phyloP scores from a whole-genome alignment of 148 eudicot species.

The Heliosperma pusillum region DNA sequence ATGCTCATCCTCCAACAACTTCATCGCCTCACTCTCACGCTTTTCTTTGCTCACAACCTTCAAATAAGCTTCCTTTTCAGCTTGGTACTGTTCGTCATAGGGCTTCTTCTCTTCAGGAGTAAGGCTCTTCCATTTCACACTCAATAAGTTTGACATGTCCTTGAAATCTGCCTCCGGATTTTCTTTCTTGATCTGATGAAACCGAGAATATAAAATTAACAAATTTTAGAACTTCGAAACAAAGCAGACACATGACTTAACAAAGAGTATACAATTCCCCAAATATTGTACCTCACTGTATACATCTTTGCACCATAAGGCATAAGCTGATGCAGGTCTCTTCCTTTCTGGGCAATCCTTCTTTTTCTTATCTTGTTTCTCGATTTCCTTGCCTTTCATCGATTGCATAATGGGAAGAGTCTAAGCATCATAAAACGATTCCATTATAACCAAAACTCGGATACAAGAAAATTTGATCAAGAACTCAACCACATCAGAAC shows the following conservation, averaged over 20 bases:
- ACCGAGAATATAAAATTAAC: background rate
- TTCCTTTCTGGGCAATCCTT: constrained; percentile 56
- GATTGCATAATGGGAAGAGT: constrained; percentile 46
- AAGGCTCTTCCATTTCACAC: constrained; percentile 74
- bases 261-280: background rate
- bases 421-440: constrained; percentile 27
- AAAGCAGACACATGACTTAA: background rate
- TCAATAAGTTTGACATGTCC: constrained; percentile 72
- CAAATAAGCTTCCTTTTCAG: constrained; percentile 84
- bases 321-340: constrained; percentile 75
- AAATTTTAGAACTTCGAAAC: background rate
- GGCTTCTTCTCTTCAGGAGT: constrained; percentile 87
- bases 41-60: constrained; percentile 68
- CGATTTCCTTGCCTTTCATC: constrained; percentile 49
- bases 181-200: constrained; percentile 58
- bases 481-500: background rate
- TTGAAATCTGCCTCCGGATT: constrained; percentile 82
- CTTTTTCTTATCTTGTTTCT: constrained; percentile 68
- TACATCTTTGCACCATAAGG: constrained; percentile 86
- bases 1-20: constrained; percentile 78
- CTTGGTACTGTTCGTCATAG: constrained; percentile 77
- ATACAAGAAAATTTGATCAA: background rate
- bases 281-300: constrained; percentile 67
- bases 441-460: background rate
- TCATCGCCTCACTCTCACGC: constrained; percentile 86